Conservation (phyloP, 768 basidiomycete species). For the Boletus rubroflammeus region DNA sequence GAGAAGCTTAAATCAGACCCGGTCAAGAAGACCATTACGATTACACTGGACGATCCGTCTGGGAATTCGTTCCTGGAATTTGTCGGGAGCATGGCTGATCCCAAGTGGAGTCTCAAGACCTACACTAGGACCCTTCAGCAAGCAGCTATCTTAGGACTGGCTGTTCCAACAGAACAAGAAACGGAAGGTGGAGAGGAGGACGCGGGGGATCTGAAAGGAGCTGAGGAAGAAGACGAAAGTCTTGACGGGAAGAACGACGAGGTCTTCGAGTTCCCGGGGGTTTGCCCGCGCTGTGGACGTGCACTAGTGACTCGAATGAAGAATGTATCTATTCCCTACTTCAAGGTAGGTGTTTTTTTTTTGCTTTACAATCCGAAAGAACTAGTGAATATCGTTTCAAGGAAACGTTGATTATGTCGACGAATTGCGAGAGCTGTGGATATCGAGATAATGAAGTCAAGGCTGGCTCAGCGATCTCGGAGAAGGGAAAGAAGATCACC, state of each 20-base stretch:
- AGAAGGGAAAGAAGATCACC: slow-evolving; percentile 80
- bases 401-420: slow-evolving; percentile 98
- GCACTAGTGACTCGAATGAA: slow-evolving; percentile 89
- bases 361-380: not conserved
- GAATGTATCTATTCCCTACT: slow-evolving; percentile 94
- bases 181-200: not conserved
- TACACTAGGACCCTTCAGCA: slow-evolving; percentile 80
- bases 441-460: slow-evolving; percentile 99
- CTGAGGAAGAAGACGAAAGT: slow-evolving; percentile 14
- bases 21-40: slow-evolving; percentile 70
- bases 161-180: slow-evolving; percentile 43
- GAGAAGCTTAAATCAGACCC: slow-evolving; percentile 38
- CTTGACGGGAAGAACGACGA: slow-evolving; percentile 67
- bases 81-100: slow-evolving; percentile 78
- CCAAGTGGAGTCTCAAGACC: slow-evolving; percentile 86
- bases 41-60: slow-evolving; percentile 87
- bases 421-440: slow-evolving; percentile 92
- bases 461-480: slow-evolving; percentile 85
- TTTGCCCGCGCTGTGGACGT: slow-evolving; percentile 86
- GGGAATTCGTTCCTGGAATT: slow-evolving; percentile 98
- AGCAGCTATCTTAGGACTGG: slow-evolving; percentile 75
- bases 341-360: slow-evolving; percentile 58
- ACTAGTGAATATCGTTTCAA: slow-evolving; percentile 27
- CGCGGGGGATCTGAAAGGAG: not conserved
- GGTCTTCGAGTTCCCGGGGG: slow-evolving; percentile 81